Base-by-base conservation (phyloP, 768 basidiomycete species). In the Crassisporium funariophilum region DNA sequence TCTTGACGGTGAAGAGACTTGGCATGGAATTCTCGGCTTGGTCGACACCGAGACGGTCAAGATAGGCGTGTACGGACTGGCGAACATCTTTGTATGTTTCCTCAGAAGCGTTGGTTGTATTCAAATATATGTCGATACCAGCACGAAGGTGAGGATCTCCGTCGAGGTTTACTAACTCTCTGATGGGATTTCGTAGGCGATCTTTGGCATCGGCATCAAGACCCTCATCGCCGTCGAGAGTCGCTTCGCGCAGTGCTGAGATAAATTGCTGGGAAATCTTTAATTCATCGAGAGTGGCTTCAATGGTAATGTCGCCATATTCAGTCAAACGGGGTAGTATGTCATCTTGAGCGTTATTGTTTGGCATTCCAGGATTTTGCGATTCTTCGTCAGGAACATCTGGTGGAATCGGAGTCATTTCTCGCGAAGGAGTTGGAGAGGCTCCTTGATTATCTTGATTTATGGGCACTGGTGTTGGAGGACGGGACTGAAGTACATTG, bases 141-240 rank as follows among this genome's bases (percentile, higher is more conserved):
- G 53, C 35, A 11, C 38, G 46, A 11, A 47, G 39, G 13, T 35
- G 35, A 3, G 41, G 25, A 15, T 58, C 37, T 7, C 55, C 49
- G 2, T 47, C 50, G 10, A 58, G 35, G 22, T 50, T 40, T 3
- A 46, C 12, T 4, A 21, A n/a, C 6, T 41, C 46, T 4, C 19
- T 25, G 2, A 9, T 22, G 16, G 69, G 66, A 34, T 64, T 47
- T 3, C 57, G 53, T 1, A 73, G 48, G 2, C 50, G 35, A 15
- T 65, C 27, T 7, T 66, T 41, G 22, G 52, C 51, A 5, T 55
- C 52, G 3, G 35, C 22, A 34, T 42, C 33, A n/a, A 71, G 53
- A 1, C n/a, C n/a, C n/a, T 49, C 45, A 4, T 49, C 51, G 19
- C 62, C 53, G 13, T 68, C 60, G 15, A 69, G 57, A 1, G 57